Percentiles rank a stretch among this genome's conserved stretches.
Conservation (phyloP, 2,329 filamentous ascomycete genomes). For the Cordyceps fumosorosea region DNA sequence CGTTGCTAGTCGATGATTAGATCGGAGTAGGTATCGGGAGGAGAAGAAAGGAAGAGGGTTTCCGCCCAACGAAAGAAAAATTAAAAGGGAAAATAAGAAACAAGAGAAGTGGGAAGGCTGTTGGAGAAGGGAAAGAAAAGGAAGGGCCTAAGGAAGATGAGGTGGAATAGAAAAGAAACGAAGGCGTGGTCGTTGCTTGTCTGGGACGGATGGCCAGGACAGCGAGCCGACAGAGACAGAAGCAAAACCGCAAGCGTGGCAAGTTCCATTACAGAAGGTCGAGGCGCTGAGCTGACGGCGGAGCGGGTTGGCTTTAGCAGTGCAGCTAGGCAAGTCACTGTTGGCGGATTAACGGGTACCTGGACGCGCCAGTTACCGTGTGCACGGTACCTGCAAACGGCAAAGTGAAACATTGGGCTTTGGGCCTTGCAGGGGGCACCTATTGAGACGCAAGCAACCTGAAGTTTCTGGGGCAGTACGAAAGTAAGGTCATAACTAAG, state of each 20-base stretch:
- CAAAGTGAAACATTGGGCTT: not conserved
- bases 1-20: constrained; percentile 1
- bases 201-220: not conserved
- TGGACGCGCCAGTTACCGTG: not conserved
- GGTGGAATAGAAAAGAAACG: constrained; percentile 6
- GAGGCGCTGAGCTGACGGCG: constrained; percentile 5
- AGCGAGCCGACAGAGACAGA: not conserved
- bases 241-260: constrained; percentile 9
- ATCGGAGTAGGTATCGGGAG: not conserved
- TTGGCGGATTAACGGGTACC: not conserved
- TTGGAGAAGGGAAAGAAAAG: not conserved
- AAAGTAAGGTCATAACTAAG: not conserved
- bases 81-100: not conserved
- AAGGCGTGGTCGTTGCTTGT: not conserved
- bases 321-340: not conserved
- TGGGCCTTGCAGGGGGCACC: not conserved
- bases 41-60: not conserved
- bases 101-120: not conserved
- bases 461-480: not conserved
- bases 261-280: constrained; percentile 4
- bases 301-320: not conserved
- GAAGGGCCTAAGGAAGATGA: not conserved
- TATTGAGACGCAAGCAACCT: not conserved
- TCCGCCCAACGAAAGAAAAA: not conserved
- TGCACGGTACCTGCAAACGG: not conserved